Evolutionary conservation across 2,329 filamentous ascomycete genomes (phyloP), one percentile per base, ranked within the genome.

Genomic region (Aureobasidium sp.): DNA sequence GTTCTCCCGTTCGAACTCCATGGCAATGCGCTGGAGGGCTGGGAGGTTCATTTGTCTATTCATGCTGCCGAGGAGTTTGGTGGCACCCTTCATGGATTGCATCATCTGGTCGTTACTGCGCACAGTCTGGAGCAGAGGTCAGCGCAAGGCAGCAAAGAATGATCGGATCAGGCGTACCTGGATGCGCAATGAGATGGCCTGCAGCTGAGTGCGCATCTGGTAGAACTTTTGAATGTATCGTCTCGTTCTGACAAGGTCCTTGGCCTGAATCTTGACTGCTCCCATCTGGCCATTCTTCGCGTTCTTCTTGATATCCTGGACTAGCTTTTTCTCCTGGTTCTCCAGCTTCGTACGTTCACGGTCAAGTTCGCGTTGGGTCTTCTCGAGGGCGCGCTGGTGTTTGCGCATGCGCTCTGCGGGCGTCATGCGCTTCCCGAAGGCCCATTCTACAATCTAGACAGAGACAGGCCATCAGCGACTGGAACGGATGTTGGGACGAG

Each of bases 51-150:
- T 97, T 66, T 90, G 90, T 66, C 89, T 84, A 76, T 99, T 99
- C 94, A 99, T 99, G 78, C 89, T 95, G 60, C 92, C 91, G 8
- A 99, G 80, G 2, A 96, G 87, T 76, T 88, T 86, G 1, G 94
- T 97, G 5, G 94, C 94, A 37, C 94, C 94, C 76, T 97, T 99
- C 94, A 99, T 97, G 9, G 92, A 94, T 76, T 96, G 91, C 92
- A 97, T 97, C 94, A 99, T 99, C 76, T 97, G 93, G 75, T 99
- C 94, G 75, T 99, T 99, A 67, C 92, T 97, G 66, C 94, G 87
- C 66, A 97, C 93, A 54, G 94, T 99, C 90, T 96, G 70, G 19
- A 24, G 27, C 58, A 65, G 42, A 62, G 63, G 58, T 61, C 29
- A 63, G 57, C 31, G 22, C 33, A 37, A 61, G 15, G 24, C 47